phyloP scores from a whole-genome alignment of 225 moss, liverwort and hornwort species.

The Anthoceros angustus region DNA sequence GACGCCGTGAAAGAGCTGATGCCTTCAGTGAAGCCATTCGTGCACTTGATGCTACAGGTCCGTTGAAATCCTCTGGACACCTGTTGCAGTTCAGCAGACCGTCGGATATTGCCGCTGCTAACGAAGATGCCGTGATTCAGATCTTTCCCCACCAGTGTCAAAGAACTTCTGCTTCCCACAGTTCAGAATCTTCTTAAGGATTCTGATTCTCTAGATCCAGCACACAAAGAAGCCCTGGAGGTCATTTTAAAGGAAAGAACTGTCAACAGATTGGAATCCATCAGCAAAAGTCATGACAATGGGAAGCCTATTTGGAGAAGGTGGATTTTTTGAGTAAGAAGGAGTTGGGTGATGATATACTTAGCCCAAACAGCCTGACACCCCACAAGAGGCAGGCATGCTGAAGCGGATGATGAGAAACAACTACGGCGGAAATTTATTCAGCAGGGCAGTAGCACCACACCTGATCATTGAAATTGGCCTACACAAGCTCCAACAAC shows the following conservation, averaged over 20 bases:
- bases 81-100: neutral
- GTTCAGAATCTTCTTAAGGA: conserved; percentile 89
- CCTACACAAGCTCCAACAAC: too few species aligned
- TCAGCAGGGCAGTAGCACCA: neutral
- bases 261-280: conserved; percentile 67
- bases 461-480: neutral
- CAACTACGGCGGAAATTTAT: conserved; percentile 41
- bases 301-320: conserved; percentile 95
- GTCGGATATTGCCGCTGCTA: neutral
- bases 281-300: conserved; percentile 87
- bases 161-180: conserved; percentile 73
- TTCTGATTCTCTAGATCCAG: conserved; percentile 85
- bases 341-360: conserved; percentile 34
- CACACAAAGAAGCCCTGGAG: conserved; percentile 93
- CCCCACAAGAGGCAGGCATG: conserved; percentile 61
- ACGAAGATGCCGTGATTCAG: conserved; percentile 17
- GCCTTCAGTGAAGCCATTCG: conserved; percentile 93
- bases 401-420: conserved; percentile 72
- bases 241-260: conserved; percentile 77
- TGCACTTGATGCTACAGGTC: conserved; percentile 90
- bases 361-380: conserved; percentile 21
- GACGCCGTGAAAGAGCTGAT: conserved; percentile 80
- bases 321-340: conserved; percentile 68
- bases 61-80: conserved; percentile 2
- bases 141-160: conserved; percentile 68